These are phyloP conservation scores for Diaporthe citriasiana DNA, from an alignment of 2,329 filamentous ascomycete genomes.

Conservation along the genomic window DNA sequence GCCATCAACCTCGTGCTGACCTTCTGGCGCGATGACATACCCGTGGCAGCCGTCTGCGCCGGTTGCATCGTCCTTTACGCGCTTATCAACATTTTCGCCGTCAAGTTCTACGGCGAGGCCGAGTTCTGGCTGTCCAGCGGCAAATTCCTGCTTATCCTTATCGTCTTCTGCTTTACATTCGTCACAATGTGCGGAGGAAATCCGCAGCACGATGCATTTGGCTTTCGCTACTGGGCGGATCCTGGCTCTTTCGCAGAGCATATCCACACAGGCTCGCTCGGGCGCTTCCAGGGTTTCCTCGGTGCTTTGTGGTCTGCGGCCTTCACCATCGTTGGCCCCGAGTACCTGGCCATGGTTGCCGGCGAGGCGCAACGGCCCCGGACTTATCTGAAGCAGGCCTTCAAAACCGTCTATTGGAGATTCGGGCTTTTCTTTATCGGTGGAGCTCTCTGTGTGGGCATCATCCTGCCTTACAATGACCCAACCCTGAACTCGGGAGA, in stretches of 20 bases:
- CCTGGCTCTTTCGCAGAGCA: conserved; percentile 75
- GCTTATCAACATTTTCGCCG: conserved; percentile 73
- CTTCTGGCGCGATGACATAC: conserved; percentile 64
- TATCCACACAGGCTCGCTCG: conserved; percentile 71
- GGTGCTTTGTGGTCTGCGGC: conserved; percentile 75
- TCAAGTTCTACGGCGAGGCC: conserved; percentile 77
- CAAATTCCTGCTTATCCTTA: conserved; percentile 76
- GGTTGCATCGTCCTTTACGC: conserved; percentile 68
- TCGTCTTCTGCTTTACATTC: conserved; percentile 81
- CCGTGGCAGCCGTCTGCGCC: conserved; percentile 66
- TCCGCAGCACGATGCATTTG: conserved; percentile 76
- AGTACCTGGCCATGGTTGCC: conserved; percentile 78
- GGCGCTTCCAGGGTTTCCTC: conserved; percentile 79
- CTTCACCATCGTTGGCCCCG: conserved; percentile 76
- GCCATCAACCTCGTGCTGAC: conserved; percentile 58
- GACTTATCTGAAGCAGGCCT: conserved; percentile 75
- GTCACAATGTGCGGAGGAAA: conserved; percentile 85
- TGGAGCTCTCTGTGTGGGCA: conserved; percentile 76
- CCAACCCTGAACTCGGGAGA: conserved; percentile 63
- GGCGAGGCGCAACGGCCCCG: conserved; percentile 77
- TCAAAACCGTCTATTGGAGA: conserved; percentile 81
- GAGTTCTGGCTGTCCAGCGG: conserved; percentile 78
- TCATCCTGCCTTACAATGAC: conserved; percentile 77
- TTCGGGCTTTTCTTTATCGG: conserved; percentile 80
- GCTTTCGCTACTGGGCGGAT: conserved; percentile 77